Conservation (phyloP, 2,329 filamentous ascomycete species). For the Penicillium oxalicum region DNA sequence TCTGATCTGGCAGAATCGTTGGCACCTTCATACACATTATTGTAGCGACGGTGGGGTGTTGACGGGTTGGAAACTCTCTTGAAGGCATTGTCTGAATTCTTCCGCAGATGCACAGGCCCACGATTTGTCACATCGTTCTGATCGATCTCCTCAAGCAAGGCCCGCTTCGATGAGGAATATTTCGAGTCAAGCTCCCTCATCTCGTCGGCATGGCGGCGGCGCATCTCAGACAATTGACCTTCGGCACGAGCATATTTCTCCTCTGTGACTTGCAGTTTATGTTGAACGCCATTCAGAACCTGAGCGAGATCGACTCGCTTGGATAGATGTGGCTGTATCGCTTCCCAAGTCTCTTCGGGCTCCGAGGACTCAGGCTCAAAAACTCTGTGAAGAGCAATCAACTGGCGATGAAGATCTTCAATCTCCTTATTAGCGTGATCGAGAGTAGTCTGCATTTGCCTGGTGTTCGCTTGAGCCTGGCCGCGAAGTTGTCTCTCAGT, state of each 20-base stretch:
- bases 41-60: constrained; percentile 65
- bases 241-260: constrained; percentile 79
- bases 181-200: constrained; percentile 59
- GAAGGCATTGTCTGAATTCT: constrained; percentile 50
- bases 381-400: constrained; percentile 75
- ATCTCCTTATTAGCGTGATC: constrained; percentile 78
- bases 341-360: constrained; percentile 61
- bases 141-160: constrained; percentile 80
- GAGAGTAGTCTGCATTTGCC: constrained; percentile 70
- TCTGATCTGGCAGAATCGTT: constrained; percentile 80
- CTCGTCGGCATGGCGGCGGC: constrained; percentile 66
- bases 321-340: constrained; percentile 62
- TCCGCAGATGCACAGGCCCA: constrained; percentile 66
- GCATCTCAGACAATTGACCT: constrained; percentile 70
- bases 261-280: constrained; percentile 75
- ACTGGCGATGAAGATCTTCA: constrained; percentile 69
- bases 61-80: constrained; percentile 67
- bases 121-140: constrained; percentile 70
- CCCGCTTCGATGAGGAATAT: constrained; percentile 61
- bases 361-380: constrained; percentile 71
- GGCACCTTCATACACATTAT: constrained; percentile 56
- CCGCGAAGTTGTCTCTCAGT: constrained; percentile 78
- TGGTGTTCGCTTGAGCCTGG: constrained; percentile 79
- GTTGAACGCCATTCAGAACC: constrained; percentile 81
- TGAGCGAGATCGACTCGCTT: constrained; percentile 69